phyloP scores from a whole-genome alignment of 148 eudicot genomes.

The Silene uniflora region DNA sequence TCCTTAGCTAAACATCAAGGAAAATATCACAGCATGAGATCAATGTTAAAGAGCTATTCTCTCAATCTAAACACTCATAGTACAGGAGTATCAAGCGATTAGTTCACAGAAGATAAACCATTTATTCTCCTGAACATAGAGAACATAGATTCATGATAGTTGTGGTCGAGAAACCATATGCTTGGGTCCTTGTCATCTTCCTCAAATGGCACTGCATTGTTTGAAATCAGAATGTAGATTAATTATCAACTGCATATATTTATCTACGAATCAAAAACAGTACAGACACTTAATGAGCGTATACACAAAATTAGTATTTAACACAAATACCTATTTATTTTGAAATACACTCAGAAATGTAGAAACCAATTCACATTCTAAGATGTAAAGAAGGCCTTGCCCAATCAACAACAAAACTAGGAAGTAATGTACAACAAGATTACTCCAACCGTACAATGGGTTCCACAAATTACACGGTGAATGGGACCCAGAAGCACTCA shows the following conservation, averaged over 20 bases:
- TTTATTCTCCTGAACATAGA: constrained; percentile 93
- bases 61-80: neutral
- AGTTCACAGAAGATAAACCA: constrained; percentile 37
- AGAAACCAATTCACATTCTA: neutral
- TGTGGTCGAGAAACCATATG: constrained; percentile 98
- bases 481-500: too few species aligned
- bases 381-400: neutral
- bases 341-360: neutral
- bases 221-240: neutral
- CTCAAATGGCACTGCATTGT: constrained; percentile 83
- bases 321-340: neutral
- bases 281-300: neutral
- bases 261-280: neutral
- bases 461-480: neutral
- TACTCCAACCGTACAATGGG: neutral
- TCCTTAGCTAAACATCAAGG: constrained; percentile 67
- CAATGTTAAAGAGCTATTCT: neutral
- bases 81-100: neutral
- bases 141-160: constrained; percentile 92
- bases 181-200: constrained; percentile 96
- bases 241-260: neutral
- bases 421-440: neutral
- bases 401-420: neutral
- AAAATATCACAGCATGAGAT: neutral
- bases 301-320: neutral